Evolutionary conservation across 176 grass and related monocot species (phyloP).

Genomic region (Rhynchospora pubera): DNA sequence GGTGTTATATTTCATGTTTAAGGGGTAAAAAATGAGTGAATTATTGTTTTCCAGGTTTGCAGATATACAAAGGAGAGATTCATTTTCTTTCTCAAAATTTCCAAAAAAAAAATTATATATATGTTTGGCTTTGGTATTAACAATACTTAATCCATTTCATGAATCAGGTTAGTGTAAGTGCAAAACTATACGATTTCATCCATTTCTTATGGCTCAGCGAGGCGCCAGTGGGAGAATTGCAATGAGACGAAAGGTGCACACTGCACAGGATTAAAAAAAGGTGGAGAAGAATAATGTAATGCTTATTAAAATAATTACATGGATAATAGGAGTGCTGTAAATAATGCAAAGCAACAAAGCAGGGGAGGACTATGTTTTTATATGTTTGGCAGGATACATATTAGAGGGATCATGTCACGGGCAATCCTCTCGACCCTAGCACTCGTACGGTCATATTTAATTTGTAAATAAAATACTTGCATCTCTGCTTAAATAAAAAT

Average conservation of each 20-base stretch:
- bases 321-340: neutral
- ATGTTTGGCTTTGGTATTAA: neutral
- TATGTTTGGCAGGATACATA: neutral
- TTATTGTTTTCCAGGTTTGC: neutral
- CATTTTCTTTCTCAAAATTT: neutral
- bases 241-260: slow-evolving; percentile 29
- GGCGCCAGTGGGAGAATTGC: slow-evolving; percentile 79
- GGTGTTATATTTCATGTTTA: neutral
- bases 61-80: neutral
- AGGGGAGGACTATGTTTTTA: neutral
- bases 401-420: neutral
- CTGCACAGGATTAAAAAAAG: neutral
- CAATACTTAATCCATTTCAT: neutral
- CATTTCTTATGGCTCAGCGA: slow-evolving; percentile 94
- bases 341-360: neutral
- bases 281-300: neutral
- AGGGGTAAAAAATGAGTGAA: neutral
- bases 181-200: slow-evolving; percentile 89
- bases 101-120: no score
- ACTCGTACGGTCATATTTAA: neutral
- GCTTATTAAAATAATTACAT: neutral
- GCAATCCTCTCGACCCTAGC: neutral
- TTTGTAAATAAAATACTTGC: no score
- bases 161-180: slow-evolving; percentile 74
- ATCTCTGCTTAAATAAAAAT: no score